Evolutionary conservation across 116 monocot species (phyloP), one percentile per base, ranked within the genome.

Genomic region (Cymodocea nodosa): DNA sequence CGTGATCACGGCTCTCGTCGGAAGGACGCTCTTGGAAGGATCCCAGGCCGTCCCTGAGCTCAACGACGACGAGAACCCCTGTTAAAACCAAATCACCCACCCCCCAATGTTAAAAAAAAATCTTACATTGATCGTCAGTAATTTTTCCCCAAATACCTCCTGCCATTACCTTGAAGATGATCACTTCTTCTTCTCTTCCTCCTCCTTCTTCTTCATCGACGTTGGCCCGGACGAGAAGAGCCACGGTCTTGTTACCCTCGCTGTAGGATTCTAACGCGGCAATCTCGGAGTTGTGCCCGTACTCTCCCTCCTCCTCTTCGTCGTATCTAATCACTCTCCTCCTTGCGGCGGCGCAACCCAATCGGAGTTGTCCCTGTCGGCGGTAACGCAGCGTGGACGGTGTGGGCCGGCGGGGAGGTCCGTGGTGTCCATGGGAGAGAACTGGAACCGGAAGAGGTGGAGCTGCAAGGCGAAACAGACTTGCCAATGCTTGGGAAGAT

Each of bases 61-160:
- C 68, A 94, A 75, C 50, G 79, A 66, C 25, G 93, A 94, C 19
- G 94, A 94, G 73, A 86, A 94, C 4, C 94, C 94, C 89, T 89
- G 68, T 13, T 23, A 59, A 25, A 13, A 40, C 11, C 54, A 19
- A 6, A 40, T 10, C 20, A 44, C 9, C 9, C 24, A n/a, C 64
- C 14, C 25, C 59, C 22, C 19, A n/a, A 6, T 59, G 3, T 7
- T 17, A 60, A 15, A 15, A 36, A 23, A 44, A 2, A 30, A 24
- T n/a, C n/a, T n/a, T n/a, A n/a, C n/a, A n/a, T n/a, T n/a, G n/a
- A n/a, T n/a, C n/a, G n/a, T n/a, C n/a, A n/a, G n/a, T n/a, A n/a
- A n/a, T n/a, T n/a, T n/a, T n/a, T n/a, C n/a, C n/a, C n/a, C n/a
- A n/a, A n/a, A n/a, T n/a, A n/a, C n/a, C n/a, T n/a, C n/a, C n/a